phyloP scores from a whole-genome alignment of 768 basidiomycete species.

The Lentinula sp. region DNA sequence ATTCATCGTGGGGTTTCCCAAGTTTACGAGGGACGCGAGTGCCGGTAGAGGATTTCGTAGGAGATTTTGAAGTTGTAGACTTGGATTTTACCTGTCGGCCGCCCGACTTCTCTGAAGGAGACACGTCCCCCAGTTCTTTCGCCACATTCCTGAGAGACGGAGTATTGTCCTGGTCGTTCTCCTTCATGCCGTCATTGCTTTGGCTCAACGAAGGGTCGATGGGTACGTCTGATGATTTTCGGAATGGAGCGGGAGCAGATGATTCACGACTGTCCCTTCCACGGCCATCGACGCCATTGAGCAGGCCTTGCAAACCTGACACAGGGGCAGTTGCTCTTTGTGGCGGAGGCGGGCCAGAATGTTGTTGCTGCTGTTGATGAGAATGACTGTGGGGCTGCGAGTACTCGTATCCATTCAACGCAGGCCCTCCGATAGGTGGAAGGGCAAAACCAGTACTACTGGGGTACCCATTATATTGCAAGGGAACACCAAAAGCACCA shows the following conservation, averaged over 20 bases:
- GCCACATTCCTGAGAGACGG: neutral
- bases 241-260: neutral
- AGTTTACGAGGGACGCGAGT: neutral
- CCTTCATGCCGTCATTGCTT: neutral
- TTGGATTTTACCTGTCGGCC: neutral
- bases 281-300: constrained; percentile 4
- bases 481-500: neutral
- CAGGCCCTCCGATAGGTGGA: neutral
- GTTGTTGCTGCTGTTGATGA: neutral
- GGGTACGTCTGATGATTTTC: neutral
- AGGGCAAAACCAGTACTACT: neutral
- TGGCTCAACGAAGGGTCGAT: neutral
- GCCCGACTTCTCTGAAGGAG: too few relatives aligned
- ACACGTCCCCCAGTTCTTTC: neutral
- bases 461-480: neutral
- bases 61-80: neutral
- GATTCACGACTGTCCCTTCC: neutral
- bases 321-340: neutral
- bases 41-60: neutral
- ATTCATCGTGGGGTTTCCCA: neutral
- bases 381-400: neutral
- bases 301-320: neutral
- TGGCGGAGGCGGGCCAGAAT: neutral
- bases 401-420: neutral
- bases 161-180: neutral